A percentile compares a stretch with the other conserved stretches of the same genome.
Evolutionary conservation across 2,329 filamentous ascomycete genomes (phyloP).

Genomic region (Colletotrichum lini): DNA sequence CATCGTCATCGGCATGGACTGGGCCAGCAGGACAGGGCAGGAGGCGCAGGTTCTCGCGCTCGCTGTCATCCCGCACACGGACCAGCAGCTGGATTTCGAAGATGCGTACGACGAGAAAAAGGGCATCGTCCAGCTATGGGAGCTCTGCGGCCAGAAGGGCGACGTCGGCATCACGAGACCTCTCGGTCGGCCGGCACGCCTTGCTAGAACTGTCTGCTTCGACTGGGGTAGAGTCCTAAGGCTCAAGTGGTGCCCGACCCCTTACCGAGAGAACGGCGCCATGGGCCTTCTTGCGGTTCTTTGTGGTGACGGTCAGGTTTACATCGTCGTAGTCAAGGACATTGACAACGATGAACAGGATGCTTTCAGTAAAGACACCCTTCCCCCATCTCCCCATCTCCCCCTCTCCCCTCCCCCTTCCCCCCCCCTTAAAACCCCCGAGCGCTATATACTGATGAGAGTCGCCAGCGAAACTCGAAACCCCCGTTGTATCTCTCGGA

Average conservation of each 20-base stretch:
- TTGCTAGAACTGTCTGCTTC: conserved; percentile 62
- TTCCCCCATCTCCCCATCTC: neutral
- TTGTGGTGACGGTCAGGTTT: conserved; percentile 65
- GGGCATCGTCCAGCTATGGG: conserved; percentile 69
- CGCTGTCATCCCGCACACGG: conserved; percentile 64
- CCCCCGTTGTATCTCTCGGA: conserved; percentile 60
- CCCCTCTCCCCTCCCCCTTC: too few species aligned
- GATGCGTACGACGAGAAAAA: conserved; percentile 58
- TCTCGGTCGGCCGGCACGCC: conserved; percentile 53
- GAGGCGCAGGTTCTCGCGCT: conserved; percentile 66
- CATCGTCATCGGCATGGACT: conserved; percentile 66
- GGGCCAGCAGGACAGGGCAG: conserved; percentile 60
- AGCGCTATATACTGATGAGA: conserved; percentile 47
- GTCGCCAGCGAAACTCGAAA: conserved; percentile 59
- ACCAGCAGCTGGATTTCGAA: conserved; percentile 61
- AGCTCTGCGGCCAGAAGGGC: conserved; percentile 54
- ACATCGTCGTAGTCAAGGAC: conserved; percentile 60
- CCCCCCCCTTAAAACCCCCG: neutral
- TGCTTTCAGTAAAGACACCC: conserved; percentile 56
- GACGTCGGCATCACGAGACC: conserved; percentile 52
- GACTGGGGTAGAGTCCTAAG: conserved; percentile 65
- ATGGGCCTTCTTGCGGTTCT: conserved; percentile 64
- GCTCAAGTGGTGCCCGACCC: conserved; percentile 68
- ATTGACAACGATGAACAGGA: conserved; percentile 47
- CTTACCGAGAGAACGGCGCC: conserved; percentile 48